Evolutionary conservation across 208 protist genomes (phyloP).

Genomic region (Crithidia acanthocephali): DNA sequence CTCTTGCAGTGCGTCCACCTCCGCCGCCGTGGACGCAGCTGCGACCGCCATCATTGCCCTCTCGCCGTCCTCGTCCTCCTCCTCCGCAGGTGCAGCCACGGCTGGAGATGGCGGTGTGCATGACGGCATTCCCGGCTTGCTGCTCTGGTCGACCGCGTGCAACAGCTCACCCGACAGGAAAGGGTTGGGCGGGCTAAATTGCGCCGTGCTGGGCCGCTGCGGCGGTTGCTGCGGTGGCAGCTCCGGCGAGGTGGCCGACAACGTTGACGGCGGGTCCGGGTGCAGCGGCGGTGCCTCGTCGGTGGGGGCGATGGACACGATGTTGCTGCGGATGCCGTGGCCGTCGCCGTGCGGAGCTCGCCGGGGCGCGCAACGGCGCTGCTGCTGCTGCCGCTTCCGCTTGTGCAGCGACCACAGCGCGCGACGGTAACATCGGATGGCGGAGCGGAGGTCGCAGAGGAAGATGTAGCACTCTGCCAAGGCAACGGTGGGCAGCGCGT

Average conservation of each 20-base stretch:
- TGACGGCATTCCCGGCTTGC: too few species aligned
- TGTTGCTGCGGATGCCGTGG: background rate
- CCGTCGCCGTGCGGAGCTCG: background rate
- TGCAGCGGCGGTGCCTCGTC: background rate
- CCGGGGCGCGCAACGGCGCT: background rate
- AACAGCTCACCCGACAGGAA: conserved; percentile 1
- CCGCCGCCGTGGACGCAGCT: background rate
- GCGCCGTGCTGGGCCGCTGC: conserved; percentile 14
- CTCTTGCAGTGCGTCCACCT: background rate
- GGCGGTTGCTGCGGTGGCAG: background rate
- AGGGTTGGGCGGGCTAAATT: background rate
- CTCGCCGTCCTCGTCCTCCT: background rate
- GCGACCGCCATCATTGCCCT: background rate
- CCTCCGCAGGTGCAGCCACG: background rate
- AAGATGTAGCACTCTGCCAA: conserved; percentile 84
- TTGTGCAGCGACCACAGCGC: conserved; percentile 73
- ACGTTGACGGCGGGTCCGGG: background rate
- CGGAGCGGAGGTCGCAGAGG: conserved; percentile 82
- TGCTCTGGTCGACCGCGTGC: background rate
- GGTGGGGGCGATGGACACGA: background rate
- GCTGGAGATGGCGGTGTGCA: too few species aligned
- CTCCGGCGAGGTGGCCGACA: background rate
- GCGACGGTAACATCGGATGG: conserved; percentile 80
- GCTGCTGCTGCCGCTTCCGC: background rate
- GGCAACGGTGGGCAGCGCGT: conserved; percentile 74